Base-by-base conservation (phyloP, 495 filamentous ascomycete genomes). In the Usnea hakonensis region DNA sequence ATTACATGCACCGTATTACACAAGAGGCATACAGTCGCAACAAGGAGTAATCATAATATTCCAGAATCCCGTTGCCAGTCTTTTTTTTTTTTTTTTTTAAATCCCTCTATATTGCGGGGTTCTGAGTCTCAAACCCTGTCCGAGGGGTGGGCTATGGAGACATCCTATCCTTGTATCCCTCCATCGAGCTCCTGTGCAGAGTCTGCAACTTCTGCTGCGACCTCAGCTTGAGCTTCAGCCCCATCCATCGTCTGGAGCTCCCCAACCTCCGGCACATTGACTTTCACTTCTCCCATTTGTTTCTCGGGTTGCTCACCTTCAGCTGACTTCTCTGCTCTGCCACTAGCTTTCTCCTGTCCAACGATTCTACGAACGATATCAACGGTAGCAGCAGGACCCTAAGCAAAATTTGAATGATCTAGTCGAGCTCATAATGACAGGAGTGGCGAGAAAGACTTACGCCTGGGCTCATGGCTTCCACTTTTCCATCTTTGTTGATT, bases 401-500 rank as follows among this genome's bases (percentile, higher is more conserved):
- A 19, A 0, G 38, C 35, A 62, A 35, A 35, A 2, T 10, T 37
- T 43, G 48, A 52, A 19, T 14, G 41, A 8, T 28, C 35, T 30
- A 52, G 3, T 35, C 7, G 16, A 61, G 9, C 28, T 32, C 16
- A 9, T n/a, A 32, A 38, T n/a, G 19, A 57, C 54, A 50, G 40
- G 60, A 35, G 26, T 0, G 28, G 16, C 36, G 21, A n/a, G n/a
- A 55, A 30, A 52, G 14, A 59, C 59, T 64, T 55, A 69, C 78
- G 44, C 78, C 80, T 10, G 70, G 58, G 46, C 78, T 69, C 14
- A 68, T 62, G 32, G 77, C 70, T 59, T 77, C 64, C 21, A 82
- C 70, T 61, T 76, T 79, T 28, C 78, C 79, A 33, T 68, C 68
- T 74, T 96, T 97, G 70, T 90, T 84, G 63, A 98, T 77, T 57